These are phyloP conservation scores for Astragalus membranaceus DNA, from an alignment of 306 rosid genomes.

Conservation along the genomic window DNA sequence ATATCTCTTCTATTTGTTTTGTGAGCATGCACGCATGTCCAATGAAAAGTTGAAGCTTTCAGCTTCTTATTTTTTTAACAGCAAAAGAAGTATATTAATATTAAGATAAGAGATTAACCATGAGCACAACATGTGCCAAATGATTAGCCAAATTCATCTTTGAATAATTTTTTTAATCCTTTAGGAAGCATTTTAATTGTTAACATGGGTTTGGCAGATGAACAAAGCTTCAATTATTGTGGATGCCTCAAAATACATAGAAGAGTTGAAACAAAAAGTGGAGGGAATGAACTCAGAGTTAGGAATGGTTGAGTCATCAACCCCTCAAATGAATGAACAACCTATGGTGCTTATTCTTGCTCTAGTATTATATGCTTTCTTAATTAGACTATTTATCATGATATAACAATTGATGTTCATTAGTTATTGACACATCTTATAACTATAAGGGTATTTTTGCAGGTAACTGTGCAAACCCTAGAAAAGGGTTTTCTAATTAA, in stretches of 20 bases:
- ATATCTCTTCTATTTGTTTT: neutral
- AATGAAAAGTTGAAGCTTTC: neutral
- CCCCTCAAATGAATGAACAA: slow-evolving; percentile 24
- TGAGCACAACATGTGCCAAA: no score
- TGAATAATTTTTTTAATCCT: neutral
- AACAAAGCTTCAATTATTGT: slow-evolving; percentile 65
- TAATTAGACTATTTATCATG: neutral
- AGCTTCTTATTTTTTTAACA: no score
- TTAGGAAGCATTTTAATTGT: neutral
- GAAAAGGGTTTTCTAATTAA: slow-evolving; percentile 65
- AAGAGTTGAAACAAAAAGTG: slow-evolving; percentile 66
- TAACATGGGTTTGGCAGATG: slow-evolving; percentile 4
- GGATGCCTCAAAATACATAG: slow-evolving; percentile 65
- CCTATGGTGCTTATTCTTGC: slow-evolving; percentile 36
- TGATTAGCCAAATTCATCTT: neutral
- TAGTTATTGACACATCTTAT: neutral
- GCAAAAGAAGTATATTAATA: no score
- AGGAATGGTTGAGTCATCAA: slow-evolving; percentile 34
- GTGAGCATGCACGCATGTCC: neutral
- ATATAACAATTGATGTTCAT: neutral
- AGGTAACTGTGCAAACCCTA: slow-evolving; percentile 72
- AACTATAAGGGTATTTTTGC: neutral
- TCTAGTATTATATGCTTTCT: neutral
- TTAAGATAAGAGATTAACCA: no score
- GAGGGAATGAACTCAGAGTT: slow-evolving; percentile 45